phyloP scores from a whole-genome alignment of 495 filamentous ascomycete genomes.

The Pyronema domesticum region DNA sequence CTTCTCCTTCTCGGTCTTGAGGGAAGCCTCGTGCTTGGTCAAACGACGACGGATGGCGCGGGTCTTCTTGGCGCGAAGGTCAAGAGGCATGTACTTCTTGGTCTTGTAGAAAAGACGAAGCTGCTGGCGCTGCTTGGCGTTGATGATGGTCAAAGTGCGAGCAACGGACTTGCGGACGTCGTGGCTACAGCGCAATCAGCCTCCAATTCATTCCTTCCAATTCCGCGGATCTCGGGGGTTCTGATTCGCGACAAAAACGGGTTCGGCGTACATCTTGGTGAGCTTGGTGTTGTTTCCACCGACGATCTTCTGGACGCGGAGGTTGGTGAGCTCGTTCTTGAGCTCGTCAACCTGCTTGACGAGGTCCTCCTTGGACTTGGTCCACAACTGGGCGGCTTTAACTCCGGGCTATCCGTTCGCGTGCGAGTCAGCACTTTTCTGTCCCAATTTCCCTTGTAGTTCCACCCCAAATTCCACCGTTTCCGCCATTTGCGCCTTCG shows the following conservation, averaged over 20 bases:
- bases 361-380: conserved; percentile 96
- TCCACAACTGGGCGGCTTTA: conserved; percentile 88
- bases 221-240: neutral
- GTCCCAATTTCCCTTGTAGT: conserved; percentile 1
- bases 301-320: conserved; percentile 94
- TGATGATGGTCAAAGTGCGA: conserved; percentile 95
- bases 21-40: conserved; percentile 69
- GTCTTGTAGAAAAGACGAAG: conserved; percentile 98
- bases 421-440: conserved; percentile 13
- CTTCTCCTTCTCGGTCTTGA: conserved; percentile 70
- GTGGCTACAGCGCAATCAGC: conserved; percentile 41
- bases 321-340: conserved; percentile 81
- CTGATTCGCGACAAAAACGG: neutral
- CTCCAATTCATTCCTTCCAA: conserved; percentile 2
- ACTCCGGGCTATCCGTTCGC: conserved; percentile 32
- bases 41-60: conserved; percentile 85
- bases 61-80: conserved; percentile 92
- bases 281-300: conserved; percentile 83
- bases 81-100: conserved; percentile 96
- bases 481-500: neutral
- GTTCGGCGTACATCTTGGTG: conserved; percentile 65
- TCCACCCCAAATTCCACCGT: neutral
- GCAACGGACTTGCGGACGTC: conserved; percentile 99
- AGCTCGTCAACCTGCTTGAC: conserved; percentile 81
- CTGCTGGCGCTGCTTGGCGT: conserved; percentile 93